Conservation (phyloP, 306 rosid genomes). For the Prunus fruticosa region DNA sequence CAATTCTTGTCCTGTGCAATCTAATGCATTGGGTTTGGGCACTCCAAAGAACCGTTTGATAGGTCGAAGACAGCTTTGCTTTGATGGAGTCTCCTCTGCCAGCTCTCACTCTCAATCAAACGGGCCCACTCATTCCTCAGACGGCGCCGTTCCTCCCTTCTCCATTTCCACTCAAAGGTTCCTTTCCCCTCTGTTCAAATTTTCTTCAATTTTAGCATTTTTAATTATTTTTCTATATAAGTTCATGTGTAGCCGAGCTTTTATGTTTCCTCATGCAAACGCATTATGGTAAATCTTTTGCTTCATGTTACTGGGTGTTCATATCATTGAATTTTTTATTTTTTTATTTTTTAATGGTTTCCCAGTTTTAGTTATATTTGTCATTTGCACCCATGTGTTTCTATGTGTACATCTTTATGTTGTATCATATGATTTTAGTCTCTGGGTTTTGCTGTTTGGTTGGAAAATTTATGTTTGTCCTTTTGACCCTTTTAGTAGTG, state of each 20-base stretch:
- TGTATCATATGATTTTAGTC: not conserved
- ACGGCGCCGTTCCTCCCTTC: slow-evolving; percentile 32
- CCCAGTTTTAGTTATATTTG: not conserved
- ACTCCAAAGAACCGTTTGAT: slow-evolving; percentile 38
- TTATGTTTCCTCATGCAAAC: not conserved
- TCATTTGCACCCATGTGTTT: not conserved
- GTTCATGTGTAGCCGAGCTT: not conserved
- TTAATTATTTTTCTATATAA: too few species aligned
- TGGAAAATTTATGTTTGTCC: not conserved
- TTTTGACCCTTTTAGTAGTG: slow-evolving; percentile 36
- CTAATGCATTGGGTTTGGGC: slow-evolving; percentile 19
- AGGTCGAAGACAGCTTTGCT: slow-evolving; percentile 62
- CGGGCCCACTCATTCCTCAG: slow-evolving; percentile 12
- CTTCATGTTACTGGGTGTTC: not conserved
- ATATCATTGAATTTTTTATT: not conserved
- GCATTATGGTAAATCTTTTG: not conserved
- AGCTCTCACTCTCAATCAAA: slow-evolving; percentile 45
- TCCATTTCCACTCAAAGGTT: slow-evolving; percentile 59
- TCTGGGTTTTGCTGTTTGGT: slow-evolving; percentile 11
- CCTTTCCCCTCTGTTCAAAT: not conserved
- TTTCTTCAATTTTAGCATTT: not conserved
- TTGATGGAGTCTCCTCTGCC: slow-evolving; percentile 61
- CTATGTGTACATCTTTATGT: not conserved
- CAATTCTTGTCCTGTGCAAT: slow-evolving; percentile 39
- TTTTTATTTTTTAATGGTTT: not conserved